These are phyloP conservation scores for Phytopythium delawarense DNA, from an alignment of 352 stramenopile genomes.

Conservation along the genomic window DNA sequence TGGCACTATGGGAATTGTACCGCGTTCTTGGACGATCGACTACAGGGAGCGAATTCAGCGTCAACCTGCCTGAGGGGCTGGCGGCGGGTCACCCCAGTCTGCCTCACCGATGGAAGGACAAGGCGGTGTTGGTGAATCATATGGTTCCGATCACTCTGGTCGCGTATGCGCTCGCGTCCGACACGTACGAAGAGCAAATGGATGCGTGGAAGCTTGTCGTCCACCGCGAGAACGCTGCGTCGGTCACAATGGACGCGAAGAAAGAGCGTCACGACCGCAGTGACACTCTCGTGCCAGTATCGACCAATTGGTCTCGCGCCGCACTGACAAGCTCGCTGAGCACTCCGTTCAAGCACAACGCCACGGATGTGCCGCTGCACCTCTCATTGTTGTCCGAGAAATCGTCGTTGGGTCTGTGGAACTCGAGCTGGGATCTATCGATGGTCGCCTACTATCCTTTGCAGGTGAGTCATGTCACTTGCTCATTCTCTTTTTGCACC, in stretches of 20 bases:
- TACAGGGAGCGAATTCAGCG: conserved; percentile 65
- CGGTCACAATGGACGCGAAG: conserved; percentile 22
- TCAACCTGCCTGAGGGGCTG: conserved; percentile 59
- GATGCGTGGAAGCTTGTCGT: conserved; percentile 58
- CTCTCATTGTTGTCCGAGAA: conserved; percentile 46
- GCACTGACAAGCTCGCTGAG: conserved; percentile 51
- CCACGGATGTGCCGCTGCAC: conserved; percentile 57
- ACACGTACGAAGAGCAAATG: conserved; percentile 81
- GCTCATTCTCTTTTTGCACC: not conserved
- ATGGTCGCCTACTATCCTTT: conserved; percentile 74
- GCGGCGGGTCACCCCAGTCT: conserved; percentile 86
- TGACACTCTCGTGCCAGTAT: conserved; percentile 21
- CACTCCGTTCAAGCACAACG: conserved; percentile 58
- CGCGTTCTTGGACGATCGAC: conserved; percentile 52
- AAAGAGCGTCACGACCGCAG: conserved; percentile 11
- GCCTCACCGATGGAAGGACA: conserved; percentile 81
- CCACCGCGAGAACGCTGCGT: conserved; percentile 33
- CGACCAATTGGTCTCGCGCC: conserved; percentile 64
- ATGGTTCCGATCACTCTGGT: conserved; percentile 92
- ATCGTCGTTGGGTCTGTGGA: conserved; percentile 22
- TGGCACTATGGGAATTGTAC: conserved; percentile 68
- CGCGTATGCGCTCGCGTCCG: conserved; percentile 92
- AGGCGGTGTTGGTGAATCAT: conserved; percentile 92
- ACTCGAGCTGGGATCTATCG: conserved; percentile 64
- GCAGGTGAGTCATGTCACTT: conserved; percentile 37